A percentile compares a stretch with the other conserved stretches of the same genome.
phyloP scores from a whole-genome alignment of 352 stramenopile genomes.

The Globisporangium acanthophoron region DNA sequence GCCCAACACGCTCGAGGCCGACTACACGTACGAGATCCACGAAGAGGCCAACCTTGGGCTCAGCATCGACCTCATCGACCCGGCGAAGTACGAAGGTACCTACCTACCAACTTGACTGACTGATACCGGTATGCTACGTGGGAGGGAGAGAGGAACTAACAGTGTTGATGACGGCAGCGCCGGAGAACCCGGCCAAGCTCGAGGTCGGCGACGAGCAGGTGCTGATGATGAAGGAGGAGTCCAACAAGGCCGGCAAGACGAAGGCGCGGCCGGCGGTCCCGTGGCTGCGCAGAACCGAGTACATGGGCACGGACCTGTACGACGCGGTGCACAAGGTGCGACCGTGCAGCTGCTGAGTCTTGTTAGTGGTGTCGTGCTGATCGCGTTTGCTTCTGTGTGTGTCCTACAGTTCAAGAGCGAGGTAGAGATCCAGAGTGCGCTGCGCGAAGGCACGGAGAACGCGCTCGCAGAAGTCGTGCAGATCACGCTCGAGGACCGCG shows the following conservation, averaged over 20 bases:
- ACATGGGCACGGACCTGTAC: constrained; percentile 85
- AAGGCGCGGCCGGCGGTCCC: constrained; percentile 72
- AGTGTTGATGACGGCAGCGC: constrained; percentile 20
- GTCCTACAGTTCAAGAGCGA: constrained; percentile 67
- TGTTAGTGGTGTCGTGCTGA: too few species aligned
- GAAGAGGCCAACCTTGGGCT: constrained; percentile 76
- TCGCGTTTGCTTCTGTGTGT: too few species aligned
- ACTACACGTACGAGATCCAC: constrained; percentile 85
- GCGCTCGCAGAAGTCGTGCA: constrained; percentile 70
- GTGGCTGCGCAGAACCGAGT: constrained; percentile 79
- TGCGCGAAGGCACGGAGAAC: constrained; percentile 78
- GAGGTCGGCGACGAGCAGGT: constrained; percentile 71
- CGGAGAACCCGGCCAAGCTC: constrained; percentile 36
- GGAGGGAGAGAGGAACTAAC: neutral
- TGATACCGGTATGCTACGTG: neutral
- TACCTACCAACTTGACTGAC: too few species aligned
- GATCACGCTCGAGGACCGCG: constrained; percentile 66
- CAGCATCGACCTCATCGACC: constrained; percentile 80
- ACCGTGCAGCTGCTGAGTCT: neutral
- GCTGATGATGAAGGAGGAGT: constrained; percentile 76
- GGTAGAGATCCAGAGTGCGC: constrained; percentile 74
- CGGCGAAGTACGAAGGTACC: constrained; percentile 77
- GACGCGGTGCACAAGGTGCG: constrained; percentile 74
- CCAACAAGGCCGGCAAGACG: constrained; percentile 36
- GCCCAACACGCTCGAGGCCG: constrained; percentile 74